phyloP scores from a whole-genome alignment of 495 filamentous ascomycete genomes.

The Xanthoparmelia taractica region DNA sequence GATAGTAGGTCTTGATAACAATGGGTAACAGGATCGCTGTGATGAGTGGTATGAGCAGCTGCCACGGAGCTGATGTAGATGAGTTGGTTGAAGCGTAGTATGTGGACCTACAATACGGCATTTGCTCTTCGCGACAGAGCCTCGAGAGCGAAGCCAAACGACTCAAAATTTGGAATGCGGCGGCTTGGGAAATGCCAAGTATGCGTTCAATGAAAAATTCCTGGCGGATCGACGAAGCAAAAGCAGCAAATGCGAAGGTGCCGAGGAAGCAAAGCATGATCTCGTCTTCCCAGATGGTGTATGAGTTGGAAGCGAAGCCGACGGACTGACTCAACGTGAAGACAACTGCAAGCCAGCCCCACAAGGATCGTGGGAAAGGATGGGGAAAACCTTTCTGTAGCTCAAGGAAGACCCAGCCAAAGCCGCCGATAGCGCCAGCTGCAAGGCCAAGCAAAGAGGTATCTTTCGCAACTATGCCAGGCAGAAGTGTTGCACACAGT shows the following conservation, averaged over 20 bases:
- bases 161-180: constrained; percentile 73
- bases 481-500: constrained; percentile 29
- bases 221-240: constrained; percentile 67
- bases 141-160: constrained; percentile 81
- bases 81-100: constrained; percentile 90
- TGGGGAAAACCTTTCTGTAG: constrained; percentile 39
- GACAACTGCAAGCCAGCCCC: constrained; percentile 76
- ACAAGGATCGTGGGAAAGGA: constrained; percentile 68
- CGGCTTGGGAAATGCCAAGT: constrained; percentile 72
- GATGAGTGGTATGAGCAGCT: constrained; percentile 69
- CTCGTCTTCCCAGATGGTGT: constrained; percentile 97
- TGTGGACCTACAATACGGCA: constrained; percentile 91
- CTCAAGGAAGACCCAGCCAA: constrained; percentile 47
- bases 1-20: constrained; percentile 71
- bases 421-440: constrained; percentile 55
- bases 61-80: constrained; percentile 89
- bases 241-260: constrained; percentile 69
- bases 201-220: constrained; percentile 53
- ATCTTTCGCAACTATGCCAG: constrained; percentile 30
- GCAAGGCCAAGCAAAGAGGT: constrained; percentile 42
- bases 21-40: constrained; percentile 66
- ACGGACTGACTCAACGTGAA: constrained; percentile 76
- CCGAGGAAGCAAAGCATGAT: constrained; percentile 86
- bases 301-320: constrained; percentile 95
- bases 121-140: constrained; percentile 95